Percentiles rank a stretch among this genome's conserved stretches.
Conservation (phyloP, 805 yeast species). For the Kodamaea nitidulidarum region DNA sequence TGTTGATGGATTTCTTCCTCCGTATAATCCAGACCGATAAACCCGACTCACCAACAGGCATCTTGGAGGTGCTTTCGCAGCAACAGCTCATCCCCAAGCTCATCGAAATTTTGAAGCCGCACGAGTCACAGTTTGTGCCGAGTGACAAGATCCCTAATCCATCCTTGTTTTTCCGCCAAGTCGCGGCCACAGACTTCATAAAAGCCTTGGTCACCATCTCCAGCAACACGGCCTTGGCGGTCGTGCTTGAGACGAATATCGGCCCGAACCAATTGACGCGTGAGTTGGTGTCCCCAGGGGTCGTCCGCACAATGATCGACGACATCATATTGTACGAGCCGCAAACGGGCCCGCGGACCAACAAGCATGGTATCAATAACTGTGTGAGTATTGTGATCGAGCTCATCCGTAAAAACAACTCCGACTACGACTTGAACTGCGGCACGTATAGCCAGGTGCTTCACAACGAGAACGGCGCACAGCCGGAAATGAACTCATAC, state of each 20-base stretch:
- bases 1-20: conserved; percentile 86
- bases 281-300: conserved; percentile 74
- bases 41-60: conserved; percentile 83
- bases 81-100: conserved; percentile 73
- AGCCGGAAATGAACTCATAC: conserved; percentile 36
- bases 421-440: conserved; percentile 89
- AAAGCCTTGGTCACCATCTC: conserved; percentile 92
- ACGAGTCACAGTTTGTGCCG: conserved; percentile 48
- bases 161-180: conserved; percentile 54
- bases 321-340: conserved; percentile 57
- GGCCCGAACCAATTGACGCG: conserved; percentile 95
- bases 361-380: conserved; percentile 85
- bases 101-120: conserved; percentile 66
- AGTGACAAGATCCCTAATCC: conserved; percentile 23
- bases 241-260: conserved; percentile 83
- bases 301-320: conserved; percentile 61
- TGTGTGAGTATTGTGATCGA: conserved; percentile 95
- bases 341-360: conserved; percentile 21
- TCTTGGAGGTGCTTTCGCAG: conserved; percentile 67
- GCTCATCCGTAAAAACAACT: conserved; percentile 89
- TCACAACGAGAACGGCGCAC: conserved; percentile 24
- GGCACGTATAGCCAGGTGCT: conserved; percentile 69
- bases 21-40: conserved; percentile 91
- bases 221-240: conserved; percentile 68
- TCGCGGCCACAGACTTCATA: conserved; percentile 92